Conservation (phyloP, 1,139 yeast species). For the Blastobotrys proliferans region DNA sequence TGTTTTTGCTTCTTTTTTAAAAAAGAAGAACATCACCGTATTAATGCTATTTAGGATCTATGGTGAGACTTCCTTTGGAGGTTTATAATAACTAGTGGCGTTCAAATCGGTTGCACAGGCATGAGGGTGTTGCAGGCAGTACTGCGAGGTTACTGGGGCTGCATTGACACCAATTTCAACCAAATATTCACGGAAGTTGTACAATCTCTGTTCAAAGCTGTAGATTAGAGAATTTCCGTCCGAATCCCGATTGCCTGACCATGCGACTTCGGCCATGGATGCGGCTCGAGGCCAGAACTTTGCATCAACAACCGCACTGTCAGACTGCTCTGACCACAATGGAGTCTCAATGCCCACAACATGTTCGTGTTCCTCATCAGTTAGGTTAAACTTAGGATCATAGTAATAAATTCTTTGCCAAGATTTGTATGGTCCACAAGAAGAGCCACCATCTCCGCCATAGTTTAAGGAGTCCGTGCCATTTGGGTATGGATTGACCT, state of each 20-base stretch:
- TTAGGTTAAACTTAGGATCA: slow-evolving; percentile 39
- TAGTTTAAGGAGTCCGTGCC: slow-evolving; percentile 31
- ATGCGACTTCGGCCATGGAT: slow-evolving; percentile 44
- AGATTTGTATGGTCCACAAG: slow-evolving; percentile 49
- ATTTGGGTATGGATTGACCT: slow-evolving; percentile 28
- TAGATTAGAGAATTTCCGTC: slow-evolving; percentile 35
- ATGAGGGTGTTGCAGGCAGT: slow-evolving; percentile 42
- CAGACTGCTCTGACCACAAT: slow-evolving; percentile 46
- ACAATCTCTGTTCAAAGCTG: slow-evolving; percentile 40
- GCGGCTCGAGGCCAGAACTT: slow-evolving; percentile 48
- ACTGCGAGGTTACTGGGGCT: slow-evolving; percentile 42
- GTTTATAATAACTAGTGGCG: neutral
- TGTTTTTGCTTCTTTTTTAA: neutral
- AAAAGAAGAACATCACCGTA: no score
- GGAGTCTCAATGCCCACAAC: slow-evolving; percentile 46
- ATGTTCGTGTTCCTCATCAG: slow-evolving; percentile 34
- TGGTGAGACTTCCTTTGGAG: neutral
- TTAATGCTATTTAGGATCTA: neutral
- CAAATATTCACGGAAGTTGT: slow-evolving; percentile 44
- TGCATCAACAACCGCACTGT: slow-evolving; percentile 36
- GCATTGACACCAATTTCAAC: slow-evolving; percentile 41
- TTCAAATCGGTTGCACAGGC: slow-evolving; percentile 37
- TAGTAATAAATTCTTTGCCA: slow-evolving; percentile 46
- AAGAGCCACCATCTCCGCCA: slow-evolving; percentile 42
- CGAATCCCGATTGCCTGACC: slow-evolving; percentile 44